Evolutionary conservation across 345 rosid genomes (phyloP), one percentile per base, ranked within the genome.

Genomic region (Salix viminalis): DNA sequence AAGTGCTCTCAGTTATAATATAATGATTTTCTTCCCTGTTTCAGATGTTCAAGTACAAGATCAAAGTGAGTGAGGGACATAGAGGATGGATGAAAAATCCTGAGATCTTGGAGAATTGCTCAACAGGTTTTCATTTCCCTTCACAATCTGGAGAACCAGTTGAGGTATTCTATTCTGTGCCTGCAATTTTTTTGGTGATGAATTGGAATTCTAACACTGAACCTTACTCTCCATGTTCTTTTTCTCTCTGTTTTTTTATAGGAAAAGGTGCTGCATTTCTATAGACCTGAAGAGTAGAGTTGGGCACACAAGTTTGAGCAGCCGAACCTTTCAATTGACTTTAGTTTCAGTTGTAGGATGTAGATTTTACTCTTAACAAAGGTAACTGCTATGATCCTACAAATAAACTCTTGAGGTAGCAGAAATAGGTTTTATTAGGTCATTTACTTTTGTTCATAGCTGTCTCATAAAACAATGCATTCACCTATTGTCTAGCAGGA

Each of bases 31-130:
- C 32, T 56, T 71, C 39, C 41, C 81, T 67, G 39, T 77, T 78
- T 70, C 87, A 92, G 98, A 91, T 92, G 88, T 96, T 94, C 86
- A 88, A 79, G 76, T 92, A 79, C 69, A 87, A 88, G 78, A 86
- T 93, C 54, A 91, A 88, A 88, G 89, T 89, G 61, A 83, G 97
- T 32, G 94, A 89, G 82, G 97, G 89, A 39, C 87, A 85, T 69
- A 89, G 89, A 84, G 95, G 91, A 79, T 94, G 99, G 97, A 89
- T 96, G 90, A 91, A 87, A 83, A 82, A 80, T 79, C 97, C 99
- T 14, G 96, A 96, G 77, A 69, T 65, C 78, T 76, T 94, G 87
- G 71, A 86, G 79, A 96, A 92, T 58, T 89, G 99, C 83, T 92
- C 98, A 7, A 87, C 79, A 0, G 97, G 99, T 15, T 91, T 96